A percentile compares a stretch with the other conserved stretches of the same genome.
Evolutionary conservation across 768 basidiomycete species (phyloP).

Genomic region (Termitomyces sp.): DNA sequence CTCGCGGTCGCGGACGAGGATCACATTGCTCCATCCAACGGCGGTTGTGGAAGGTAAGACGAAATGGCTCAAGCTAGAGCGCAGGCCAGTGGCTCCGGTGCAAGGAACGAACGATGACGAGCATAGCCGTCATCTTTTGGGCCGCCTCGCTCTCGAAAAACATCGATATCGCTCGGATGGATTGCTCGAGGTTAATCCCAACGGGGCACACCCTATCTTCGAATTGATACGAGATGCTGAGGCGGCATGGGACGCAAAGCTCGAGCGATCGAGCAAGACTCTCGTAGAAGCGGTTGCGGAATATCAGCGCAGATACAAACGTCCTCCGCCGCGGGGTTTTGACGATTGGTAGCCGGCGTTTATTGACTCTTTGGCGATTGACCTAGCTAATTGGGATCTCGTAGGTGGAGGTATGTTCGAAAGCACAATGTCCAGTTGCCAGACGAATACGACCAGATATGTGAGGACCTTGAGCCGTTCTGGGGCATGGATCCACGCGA

Average conservation of each 20-base stretch:
- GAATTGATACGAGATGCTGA: slow-evolving; percentile 72
- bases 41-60: neutral
- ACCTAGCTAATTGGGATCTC: neutral
- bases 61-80: neutral
- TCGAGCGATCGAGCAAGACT: slow-evolving; percentile 65
- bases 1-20: neutral
- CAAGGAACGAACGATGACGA: neutral
- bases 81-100: neutral
- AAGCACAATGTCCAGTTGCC: slow-evolving; percentile 64
- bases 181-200: slow-evolving; percentile 32
- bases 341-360: slow-evolving; percentile 71
- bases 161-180: slow-evolving; percentile 34
- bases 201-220: slow-evolving; percentile 67
- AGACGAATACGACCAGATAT: slow-evolving; percentile 79
- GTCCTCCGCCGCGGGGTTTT: slow-evolving; percentile 79
- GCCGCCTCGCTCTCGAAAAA: slow-evolving; percentile 11
- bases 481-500: slow-evolving; percentile 52
- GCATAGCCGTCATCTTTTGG: neutral
- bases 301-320: slow-evolving; percentile 68
- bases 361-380: neutral
- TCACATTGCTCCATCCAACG: too few relatives aligned
- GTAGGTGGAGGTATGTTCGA: slow-evolving; percentile 45
- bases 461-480: slow-evolving; percentile 73
- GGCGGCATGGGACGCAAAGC: slow-evolving; percentile 50
- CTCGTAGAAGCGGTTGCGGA: slow-evolving; percentile 71